A percentile compares a stretch with the other conserved stretches of the same genome.
Evolutionary conservation across 306 rosid genomes (phyloP).

Genomic region (Cyamopsis tetragonoloba): DNA sequence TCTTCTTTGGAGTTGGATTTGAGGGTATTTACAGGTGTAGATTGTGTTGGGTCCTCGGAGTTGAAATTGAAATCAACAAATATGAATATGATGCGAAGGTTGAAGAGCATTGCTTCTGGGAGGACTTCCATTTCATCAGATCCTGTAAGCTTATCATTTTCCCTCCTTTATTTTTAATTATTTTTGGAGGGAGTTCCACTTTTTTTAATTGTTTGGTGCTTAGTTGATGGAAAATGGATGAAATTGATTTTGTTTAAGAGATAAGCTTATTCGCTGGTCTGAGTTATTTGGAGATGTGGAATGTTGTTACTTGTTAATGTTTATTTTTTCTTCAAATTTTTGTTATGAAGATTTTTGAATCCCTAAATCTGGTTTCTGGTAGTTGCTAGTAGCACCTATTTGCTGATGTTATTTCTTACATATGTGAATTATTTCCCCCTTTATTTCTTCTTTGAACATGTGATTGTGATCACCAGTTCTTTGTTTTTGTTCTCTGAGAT

Average conservation of each 20-base stretch:
- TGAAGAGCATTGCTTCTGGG: slow-evolving; percentile 98
- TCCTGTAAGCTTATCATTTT: slow-evolving; percentile 49
- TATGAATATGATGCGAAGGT: slow-evolving; percentile 82
- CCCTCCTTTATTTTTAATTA: background rate
- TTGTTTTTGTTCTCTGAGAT: background rate
- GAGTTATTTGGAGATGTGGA: background rate
- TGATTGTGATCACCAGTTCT: background rate
- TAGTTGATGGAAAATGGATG: background rate
- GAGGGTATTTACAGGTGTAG: slow-evolving; percentile 48
- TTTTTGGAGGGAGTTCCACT: background rate
- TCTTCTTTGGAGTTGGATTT: background rate
- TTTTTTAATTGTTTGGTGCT: background rate
- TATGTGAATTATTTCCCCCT: background rate
- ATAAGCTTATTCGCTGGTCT: background rate
- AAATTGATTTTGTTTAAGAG: background rate
- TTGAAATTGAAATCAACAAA: slow-evolving; percentile 22
- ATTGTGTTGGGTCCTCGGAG: slow-evolving; percentile 30
- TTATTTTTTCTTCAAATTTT: background rate
- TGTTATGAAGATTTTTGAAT: background rate
- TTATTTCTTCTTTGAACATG: background rate
- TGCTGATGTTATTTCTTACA: background rate
- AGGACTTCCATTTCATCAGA: slow-evolving; percentile 88
- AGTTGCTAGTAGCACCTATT: background rate
- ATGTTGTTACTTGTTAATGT: background rate
- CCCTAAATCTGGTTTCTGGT: background rate